Evolutionary conservation across 345 rosid genomes (phyloP).

Genomic region (Eucalyptus cloeziana): DNA sequence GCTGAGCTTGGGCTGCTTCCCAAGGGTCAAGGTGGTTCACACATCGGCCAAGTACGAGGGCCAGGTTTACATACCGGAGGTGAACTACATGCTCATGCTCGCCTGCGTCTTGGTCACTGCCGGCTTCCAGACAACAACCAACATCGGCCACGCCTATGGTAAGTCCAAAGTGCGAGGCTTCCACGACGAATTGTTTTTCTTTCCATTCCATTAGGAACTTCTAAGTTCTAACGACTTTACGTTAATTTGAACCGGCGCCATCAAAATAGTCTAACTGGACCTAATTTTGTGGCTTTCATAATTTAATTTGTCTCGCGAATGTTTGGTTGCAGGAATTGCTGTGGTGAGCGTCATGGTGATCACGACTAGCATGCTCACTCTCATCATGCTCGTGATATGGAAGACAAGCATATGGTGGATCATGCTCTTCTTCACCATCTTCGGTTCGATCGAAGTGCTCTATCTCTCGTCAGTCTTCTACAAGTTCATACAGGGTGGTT

Average conservation of each 20-base stretch:
- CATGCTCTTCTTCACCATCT: constrained; percentile 19
- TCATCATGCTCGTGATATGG: constrained; percentile 70
- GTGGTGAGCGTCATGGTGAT: constrained; percentile 58
- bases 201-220: background rate
- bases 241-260: background rate
- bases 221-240: background rate
- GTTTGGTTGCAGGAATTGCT: constrained; percentile 28
- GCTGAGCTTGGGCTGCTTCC: constrained; percentile 55
- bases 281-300: background rate
- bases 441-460: constrained; percentile 20
- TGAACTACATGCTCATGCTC: constrained; percentile 72
- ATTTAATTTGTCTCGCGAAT: too few relatives aligned
- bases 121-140: constrained; percentile 36
- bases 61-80: constrained; percentile 79
- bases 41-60: constrained; percentile 69
- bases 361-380: constrained; percentile 43
- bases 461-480: constrained; percentile 40
- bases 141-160: constrained; percentile 79
- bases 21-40: constrained; percentile 67
- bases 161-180: background rate
- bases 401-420: constrained; percentile 32
- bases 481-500: constrained; percentile 60
- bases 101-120: constrained; percentile 45
- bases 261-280: background rate
- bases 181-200: background rate